These are phyloP conservation scores for Terfezia boudieri DNA, from an alignment of 495 filamentous ascomycete genomes.

Conservation along the genomic window DNA sequence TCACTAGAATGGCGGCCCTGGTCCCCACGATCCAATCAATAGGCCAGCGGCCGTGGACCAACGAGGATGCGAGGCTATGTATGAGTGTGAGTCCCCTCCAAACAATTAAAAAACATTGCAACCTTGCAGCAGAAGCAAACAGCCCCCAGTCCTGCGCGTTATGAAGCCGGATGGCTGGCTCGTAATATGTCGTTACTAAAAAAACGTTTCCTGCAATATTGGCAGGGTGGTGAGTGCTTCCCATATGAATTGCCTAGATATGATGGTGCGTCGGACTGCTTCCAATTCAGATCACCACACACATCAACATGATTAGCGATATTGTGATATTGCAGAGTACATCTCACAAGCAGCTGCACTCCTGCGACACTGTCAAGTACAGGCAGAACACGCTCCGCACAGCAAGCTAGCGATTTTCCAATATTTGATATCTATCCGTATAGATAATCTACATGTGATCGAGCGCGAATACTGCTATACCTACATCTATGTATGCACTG, in stretches of 20 bases:
- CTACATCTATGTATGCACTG: too few species aligned
- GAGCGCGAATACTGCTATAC: too few species aligned
- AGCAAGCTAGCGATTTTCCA: not conserved
- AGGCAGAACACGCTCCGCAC: not conserved
- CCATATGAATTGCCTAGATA: not conserved
- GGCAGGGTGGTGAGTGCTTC: not conserved
- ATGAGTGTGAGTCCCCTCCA: too few species aligned
- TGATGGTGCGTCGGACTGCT: not conserved
- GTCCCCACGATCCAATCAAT: too few species aligned
- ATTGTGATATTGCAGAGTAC: too few species aligned
- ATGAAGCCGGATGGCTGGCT: not conserved
- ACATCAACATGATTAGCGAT: not conserved
- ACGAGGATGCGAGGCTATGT: too few species aligned
- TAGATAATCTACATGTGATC: too few species aligned
- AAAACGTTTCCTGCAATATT: not conserved
- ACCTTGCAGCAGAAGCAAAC: not conserved
- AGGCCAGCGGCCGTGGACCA: too few species aligned
- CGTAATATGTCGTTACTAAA: not conserved
- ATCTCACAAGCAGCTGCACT: not conserved
- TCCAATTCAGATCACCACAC: not conserved
- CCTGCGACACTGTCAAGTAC: not conserved
- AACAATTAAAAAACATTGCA: not conserved
- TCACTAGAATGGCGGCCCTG: not conserved
- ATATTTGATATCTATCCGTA: too few species aligned
- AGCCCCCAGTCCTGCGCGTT: not conserved